Percentiles rank a stretch among this genome's conserved stretches.
phyloP scores from a whole-genome alignment of 2,329 filamentous ascomycete species.

The Berkeleyomyces rouxiae region DNA sequence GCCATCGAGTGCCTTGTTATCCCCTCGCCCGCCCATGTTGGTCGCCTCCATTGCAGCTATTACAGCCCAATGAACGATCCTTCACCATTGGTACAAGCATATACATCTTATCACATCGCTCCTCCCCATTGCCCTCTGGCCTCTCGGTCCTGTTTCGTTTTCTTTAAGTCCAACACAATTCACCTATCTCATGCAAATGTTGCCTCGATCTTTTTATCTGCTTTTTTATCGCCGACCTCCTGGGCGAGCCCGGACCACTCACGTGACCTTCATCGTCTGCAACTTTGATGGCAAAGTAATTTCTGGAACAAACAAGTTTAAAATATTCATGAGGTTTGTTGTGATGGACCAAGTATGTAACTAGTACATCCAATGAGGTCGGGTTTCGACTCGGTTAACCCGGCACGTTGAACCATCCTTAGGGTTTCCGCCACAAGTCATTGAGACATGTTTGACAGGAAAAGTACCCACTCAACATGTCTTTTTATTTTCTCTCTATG shows the following conservation, averaged over 20 bases:
- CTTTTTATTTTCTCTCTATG: not conserved
- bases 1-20: not conserved
- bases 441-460: too few relatives aligned
- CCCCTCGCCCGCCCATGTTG: not conserved
- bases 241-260: not conserved
- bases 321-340: not conserved
- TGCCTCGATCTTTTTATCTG: not conserved
- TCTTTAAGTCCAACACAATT: not conserved
- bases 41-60: not conserved
- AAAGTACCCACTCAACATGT: not conserved
- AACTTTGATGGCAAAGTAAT: not conserved
- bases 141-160: not conserved
- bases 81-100: not conserved
- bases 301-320: not conserved
- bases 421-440: not conserved
- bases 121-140: not conserved
- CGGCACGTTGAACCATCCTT: too few relatives aligned
- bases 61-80: not conserved
- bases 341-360: not conserved
- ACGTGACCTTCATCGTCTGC: not conserved
- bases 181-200: not conserved
- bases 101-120: not conserved
- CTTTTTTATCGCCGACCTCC: not conserved
- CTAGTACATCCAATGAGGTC: not conserved
- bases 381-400: not conserved